Evolutionary conservation across 2,329 filamentous ascomycete species (phyloP).

Genomic region (Hypoxylon sp.): DNA sequence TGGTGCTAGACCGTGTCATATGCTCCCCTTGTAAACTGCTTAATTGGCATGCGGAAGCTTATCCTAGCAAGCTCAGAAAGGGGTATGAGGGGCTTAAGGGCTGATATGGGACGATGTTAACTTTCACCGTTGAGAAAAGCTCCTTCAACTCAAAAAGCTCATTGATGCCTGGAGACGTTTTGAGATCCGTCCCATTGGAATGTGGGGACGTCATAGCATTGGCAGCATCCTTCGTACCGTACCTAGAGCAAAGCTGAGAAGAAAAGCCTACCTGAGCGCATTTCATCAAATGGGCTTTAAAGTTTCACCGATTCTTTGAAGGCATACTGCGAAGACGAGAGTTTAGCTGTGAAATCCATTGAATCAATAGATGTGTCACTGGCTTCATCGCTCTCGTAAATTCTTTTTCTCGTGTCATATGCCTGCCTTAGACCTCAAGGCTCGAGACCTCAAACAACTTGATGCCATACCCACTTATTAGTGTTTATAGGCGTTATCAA

Average conservation of each 20-base stretch:
- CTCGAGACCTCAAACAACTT: no score
- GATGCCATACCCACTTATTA: no score
- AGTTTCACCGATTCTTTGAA: no score
- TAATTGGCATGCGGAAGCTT: conserved; percentile 37
- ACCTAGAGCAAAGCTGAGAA: not conserved
- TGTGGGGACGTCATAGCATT: not conserved
- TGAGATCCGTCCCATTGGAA: not conserved
- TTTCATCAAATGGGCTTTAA: no score
- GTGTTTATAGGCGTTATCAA: no score
- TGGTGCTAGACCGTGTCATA: conserved; percentile 19
- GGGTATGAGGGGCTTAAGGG: conserved; percentile 29
- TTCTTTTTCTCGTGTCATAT: not conserved
- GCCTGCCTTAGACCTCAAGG: no score
- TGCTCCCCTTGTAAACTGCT: not conserved
- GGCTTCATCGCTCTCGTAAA: not conserved
- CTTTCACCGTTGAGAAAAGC: not conserved
- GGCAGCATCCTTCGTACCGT: not conserved
- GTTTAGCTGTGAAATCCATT: not conserved
- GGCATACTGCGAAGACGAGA: no score
- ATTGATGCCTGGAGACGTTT: not conserved
- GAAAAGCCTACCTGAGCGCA: no score
- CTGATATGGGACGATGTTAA: conserved; percentile 17
- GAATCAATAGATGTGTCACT: not conserved
- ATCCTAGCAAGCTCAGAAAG: conserved; percentile 32
- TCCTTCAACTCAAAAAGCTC: not conserved